Conservation (phyloP, 495 filamentous ascomycete species). For the Trichoderma erinaceum region DNA sequence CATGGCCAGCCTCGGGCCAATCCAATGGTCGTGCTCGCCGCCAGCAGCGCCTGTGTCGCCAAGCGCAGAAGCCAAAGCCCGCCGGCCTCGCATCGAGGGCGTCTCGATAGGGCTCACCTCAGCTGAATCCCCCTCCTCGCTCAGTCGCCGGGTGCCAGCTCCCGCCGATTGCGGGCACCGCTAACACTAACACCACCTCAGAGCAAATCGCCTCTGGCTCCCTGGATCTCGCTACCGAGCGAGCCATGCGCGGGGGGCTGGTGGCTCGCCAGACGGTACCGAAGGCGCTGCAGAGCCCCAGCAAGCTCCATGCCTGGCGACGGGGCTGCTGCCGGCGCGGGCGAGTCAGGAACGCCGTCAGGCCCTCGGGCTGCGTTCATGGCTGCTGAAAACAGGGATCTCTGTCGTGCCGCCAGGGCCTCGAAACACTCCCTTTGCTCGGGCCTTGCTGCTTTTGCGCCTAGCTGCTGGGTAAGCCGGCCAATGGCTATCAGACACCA, state of each 20-base stretch:
- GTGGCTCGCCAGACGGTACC: background rate
- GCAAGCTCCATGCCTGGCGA: conserved; percentile 3
- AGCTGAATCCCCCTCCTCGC: conserved; percentile 10
- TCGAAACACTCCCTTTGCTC: conserved; percentile 4
- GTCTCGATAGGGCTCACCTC: conserved; percentile 18
- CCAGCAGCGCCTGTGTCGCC: background rate
- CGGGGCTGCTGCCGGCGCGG: background rate
- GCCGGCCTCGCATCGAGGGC: conserved; percentile 5
- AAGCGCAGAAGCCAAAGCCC: background rate
- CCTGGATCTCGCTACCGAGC: conserved; percentile 3
- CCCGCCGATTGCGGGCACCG: conserved; percentile 12
- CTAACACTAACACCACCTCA: background rate
- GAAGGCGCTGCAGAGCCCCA: background rate
- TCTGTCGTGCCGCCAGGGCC: conserved; percentile 1
- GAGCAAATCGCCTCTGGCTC: conserved; percentile 8
- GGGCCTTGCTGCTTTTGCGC: background rate
- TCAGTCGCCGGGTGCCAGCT: conserved; percentile 4
- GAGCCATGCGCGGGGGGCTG: background rate
- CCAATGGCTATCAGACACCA: background rate
- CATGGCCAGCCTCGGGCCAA: conserved; percentile 6
- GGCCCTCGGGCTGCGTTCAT: background rate
- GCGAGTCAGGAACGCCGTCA: conserved; percentile 10
- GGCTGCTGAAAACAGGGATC: conserved; percentile 13
- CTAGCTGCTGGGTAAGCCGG: background rate
- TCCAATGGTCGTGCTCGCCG: background rate